phyloP scores from a whole-genome alignment of 1,284 basidiomycete species.

The Moesziomyces aphidis region DNA sequence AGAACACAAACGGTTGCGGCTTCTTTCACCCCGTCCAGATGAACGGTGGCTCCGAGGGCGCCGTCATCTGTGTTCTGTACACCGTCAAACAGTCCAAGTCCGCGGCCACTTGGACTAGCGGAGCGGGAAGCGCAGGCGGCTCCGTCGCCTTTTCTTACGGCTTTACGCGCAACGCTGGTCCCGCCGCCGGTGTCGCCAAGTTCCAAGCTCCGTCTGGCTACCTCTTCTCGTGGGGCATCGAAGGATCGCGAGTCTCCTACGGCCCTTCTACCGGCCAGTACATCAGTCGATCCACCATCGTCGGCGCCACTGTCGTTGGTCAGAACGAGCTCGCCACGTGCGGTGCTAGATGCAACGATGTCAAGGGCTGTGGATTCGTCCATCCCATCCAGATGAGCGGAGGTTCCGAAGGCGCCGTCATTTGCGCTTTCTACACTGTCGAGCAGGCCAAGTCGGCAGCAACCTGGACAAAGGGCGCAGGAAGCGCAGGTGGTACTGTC shows the following conservation, averaged over 20 bases:
- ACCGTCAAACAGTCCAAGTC: conserved; percentile 18
- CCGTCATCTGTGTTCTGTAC: conserved; percentile 33
- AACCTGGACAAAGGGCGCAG: conserved; percentile 4
- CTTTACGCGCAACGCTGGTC: conserved; percentile 7
- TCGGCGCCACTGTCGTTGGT: conserved; percentile 8
- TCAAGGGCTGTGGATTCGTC: conserved; percentile 13
- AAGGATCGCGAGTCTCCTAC: conserved; percentile 18
- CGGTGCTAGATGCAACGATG: conserved; percentile 5
- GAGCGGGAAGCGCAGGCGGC: conserved; percentile 12
- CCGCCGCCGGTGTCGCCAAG: conserved; percentile 1
- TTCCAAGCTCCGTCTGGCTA: conserved; percentile 16
- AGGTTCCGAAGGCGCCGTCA: conserved; percentile 18
- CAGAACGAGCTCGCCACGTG: conserved; percentile 21
- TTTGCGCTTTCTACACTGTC: conserved; percentile 28
- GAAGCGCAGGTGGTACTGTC: conserved; percentile 13
- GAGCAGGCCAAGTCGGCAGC: conserved; percentile 19
- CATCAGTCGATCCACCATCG: conserved; percentile 16
- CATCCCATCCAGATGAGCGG: conserved; percentile 30
- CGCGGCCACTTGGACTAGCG: conserved; percentile 4
- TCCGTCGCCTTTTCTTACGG: conserved; percentile 24
- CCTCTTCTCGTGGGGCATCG: conserved; percentile 21
- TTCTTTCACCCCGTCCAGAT: conserved; percentile 35
- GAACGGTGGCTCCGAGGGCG: conserved; percentile 15
- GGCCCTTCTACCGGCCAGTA: conserved; percentile 19
- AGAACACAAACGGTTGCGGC: conserved; percentile 1